Conservation (phyloP, 1,284 basidiomycete species). For the Sanguinoderma infundibulare region DNA sequence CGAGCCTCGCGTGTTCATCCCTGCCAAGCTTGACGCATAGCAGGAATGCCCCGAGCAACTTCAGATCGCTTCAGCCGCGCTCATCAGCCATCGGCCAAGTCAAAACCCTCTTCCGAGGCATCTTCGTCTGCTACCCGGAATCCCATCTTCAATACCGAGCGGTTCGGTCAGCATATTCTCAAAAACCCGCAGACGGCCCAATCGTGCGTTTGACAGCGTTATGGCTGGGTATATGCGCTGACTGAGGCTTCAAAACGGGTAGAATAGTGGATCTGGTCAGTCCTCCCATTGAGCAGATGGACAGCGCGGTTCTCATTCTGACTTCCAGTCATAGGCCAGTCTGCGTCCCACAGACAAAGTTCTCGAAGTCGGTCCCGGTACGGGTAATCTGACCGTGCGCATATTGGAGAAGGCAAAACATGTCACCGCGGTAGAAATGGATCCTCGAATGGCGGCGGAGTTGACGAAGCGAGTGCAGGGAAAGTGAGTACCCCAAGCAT, state of each 20-base stretch:
- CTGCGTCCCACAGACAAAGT: constrained; percentile 95
- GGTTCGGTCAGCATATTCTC: constrained; percentile 97
- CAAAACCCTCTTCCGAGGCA: constrained; percentile 46
- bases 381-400: constrained; percentile 94
- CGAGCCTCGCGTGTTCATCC: not conserved
- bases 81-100: constrained; percentile 77
- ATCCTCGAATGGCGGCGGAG: constrained; percentile 98
- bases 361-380: constrained; percentile 98
- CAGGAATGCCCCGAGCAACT: constrained; percentile 88
- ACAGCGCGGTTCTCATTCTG: constrained; percentile 4
- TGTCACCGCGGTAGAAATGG: constrained; percentile 96
- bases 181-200: constrained; percentile 93
- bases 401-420: constrained; percentile 95
- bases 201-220: constrained; percentile 57
- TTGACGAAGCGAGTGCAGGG: constrained; percentile 97
- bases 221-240: not conserved
- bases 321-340: constrained; percentile 68
- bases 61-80: constrained; percentile 79
- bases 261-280: constrained; percentile 82
- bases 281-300: not conserved
- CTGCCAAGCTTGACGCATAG: not conserved
- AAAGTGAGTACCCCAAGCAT: constrained; percentile 69
- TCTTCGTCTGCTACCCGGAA: constrained; percentile 62
- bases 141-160: constrained; percentile 91
- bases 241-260: constrained; percentile 5